Evolutionary conservation across 169 alveolate genomes (phyloP), one percentile per base, ranked within the genome.

Genomic region (Plasmodium blacklocki): DNA sequence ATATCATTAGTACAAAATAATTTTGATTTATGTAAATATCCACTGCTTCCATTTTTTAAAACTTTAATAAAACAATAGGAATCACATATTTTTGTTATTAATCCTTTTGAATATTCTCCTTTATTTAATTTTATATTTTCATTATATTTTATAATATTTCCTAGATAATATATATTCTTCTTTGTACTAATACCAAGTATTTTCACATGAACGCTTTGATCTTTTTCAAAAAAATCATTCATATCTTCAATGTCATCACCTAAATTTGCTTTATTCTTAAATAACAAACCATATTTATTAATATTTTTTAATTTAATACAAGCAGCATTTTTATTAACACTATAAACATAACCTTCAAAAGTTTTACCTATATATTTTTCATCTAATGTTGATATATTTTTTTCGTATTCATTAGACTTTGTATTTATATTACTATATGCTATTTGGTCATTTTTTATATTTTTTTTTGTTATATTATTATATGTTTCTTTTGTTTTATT

Each of bases 21-120:
- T 15, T 68, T 80, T 1, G 90, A 68, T 62, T 21, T 67, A 15
- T 80, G 90, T 3, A 80, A 68, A 58, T 80, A 80, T 7, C 90
- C 90, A 21, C 49, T 59, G 29, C 85, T 80, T 21, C 90, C 90
- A 56, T 80, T 80, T 47, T 67, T 80, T 60, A 80, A 45, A 15
- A 80, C 43, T n/a, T 80, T 80, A 58, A 80, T 49, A 68, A 80
- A 80, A 21, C 75, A 23, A 18, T 80, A 80, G 0, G 90, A 52
- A 2, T 68, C 90, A 23, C 90, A 80, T 62, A 80, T 14, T 56
- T 80, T 80, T 43, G 90, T 80, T 23, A 80, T 68, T 7, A 80
- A 15, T 14, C 90, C 90, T 49, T 80, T 80, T 18, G 90, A 80
- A 14, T 12, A 43, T 6, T 80, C 90, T 3, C 90, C 80, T 3